Conservation (phyloP, 176 grass and related monocot genomes). For the Tuctoria greenei region DNA sequence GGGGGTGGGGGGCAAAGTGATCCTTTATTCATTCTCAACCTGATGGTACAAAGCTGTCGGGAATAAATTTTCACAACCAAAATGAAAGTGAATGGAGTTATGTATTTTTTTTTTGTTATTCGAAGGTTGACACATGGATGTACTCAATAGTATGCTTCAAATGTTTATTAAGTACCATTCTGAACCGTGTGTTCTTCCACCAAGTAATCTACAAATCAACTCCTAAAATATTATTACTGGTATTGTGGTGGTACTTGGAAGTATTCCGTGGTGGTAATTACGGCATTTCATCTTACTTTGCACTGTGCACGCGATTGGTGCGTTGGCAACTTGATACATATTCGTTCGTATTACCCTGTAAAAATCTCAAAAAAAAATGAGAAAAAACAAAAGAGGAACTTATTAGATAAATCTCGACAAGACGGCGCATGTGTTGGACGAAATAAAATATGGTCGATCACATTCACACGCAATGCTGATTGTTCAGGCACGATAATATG, state of each 20-base stretch:
- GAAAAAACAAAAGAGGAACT: neutral
- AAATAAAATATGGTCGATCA: slow-evolving; percentile 28
- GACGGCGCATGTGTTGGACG: slow-evolving; percentile 5
- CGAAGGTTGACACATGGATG: neutral
- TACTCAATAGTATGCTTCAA: neutral
- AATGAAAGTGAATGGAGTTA: neutral
- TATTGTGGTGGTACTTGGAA: too few species aligned
- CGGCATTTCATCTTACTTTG: neutral
- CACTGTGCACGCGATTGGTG: neutral
- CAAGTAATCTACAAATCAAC: neutral
- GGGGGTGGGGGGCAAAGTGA: slow-evolving; percentile 19
- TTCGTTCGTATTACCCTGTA: too few species aligned
- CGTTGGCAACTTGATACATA: neutral
- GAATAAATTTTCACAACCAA: neutral
- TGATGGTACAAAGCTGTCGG: slow-evolving; percentile 21
- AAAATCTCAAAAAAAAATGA: neutral
- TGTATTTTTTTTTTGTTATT: neutral
- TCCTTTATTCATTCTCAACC: slow-evolving; percentile 21
- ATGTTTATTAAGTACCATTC: neutral
- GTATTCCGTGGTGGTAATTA: neutral
- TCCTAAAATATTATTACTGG: neutral
- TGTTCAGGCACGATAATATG: slow-evolving; percentile 34
- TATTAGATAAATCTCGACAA: neutral
- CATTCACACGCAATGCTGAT: slow-evolving; percentile 38
- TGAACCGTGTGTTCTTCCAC: neutral